Base-by-base conservation (phyloP, 305 asterid genomes). In the Euphrasia arctica region DNA sequence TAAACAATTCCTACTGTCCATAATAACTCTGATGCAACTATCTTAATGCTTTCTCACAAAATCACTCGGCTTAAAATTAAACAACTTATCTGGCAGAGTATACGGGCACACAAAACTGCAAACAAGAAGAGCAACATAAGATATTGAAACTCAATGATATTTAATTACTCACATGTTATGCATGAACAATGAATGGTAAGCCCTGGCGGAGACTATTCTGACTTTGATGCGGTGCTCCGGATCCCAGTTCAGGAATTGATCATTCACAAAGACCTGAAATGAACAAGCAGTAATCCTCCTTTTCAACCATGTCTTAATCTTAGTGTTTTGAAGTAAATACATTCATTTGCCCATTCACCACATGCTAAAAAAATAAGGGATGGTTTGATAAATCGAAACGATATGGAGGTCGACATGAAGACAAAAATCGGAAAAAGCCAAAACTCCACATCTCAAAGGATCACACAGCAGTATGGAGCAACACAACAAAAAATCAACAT, bases 101-200 rank as follows among this genome's bases (percentile, higher is more conserved):
- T 65, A 72, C 52, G 51, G 67, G 69, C 50, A 75, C 45, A 65
- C 28, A 72, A 55, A 75, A 75, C 86, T 74, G 80, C 80, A 81
- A 75, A 58, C 57, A 72, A 76, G 60, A 80, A 57, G 61, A 60
- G 12, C 49, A 51, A 41, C 60, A 59, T 39, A 50, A 27, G 65
- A 32, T 52, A 18, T 22, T 29, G 11, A 55, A 11, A 32, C 2
- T 2, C 31, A 32, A 7, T 43, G 50, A 29, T 18, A 50, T 74
- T 68, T 41, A 18, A 13, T 12, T 2, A 67, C 96, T 90, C 81
- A 93, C 99, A 94, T 94, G 80, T 94, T 94, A 73, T 88, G 95
- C 99, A 94, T 94, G 94, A 94, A 94, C 77, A 94, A 71, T 57
- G 99, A 91, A 82, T 94, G 98, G 73, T 94, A 94, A 54, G 99